Evolutionary conservation across 1,284 basidiomycete genomes (phyloP).

Genomic region (Inonotus hispidus): DNA sequence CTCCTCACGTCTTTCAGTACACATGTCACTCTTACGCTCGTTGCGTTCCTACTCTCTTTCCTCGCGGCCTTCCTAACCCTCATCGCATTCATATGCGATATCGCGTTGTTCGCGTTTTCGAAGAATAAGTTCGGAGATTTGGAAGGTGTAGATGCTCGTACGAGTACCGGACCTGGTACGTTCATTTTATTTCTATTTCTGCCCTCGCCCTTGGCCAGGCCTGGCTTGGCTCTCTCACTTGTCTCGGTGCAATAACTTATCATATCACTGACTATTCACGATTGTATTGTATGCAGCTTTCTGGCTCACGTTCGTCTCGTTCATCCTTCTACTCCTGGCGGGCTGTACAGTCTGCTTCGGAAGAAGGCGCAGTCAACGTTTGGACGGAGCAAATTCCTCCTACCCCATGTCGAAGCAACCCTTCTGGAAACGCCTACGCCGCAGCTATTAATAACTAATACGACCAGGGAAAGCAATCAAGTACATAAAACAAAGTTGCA

Average conservation of each 20-base stretch:
- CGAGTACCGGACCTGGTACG: constrained; percentile 56
- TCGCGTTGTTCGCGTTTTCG: constrained; percentile 62
- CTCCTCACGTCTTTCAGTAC: constrained; percentile 58
- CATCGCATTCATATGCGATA: constrained; percentile 68
- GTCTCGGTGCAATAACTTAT: neutral
- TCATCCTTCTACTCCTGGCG: constrained; percentile 57
- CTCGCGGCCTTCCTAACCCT: constrained; percentile 59
- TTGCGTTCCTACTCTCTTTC: constrained; percentile 59
- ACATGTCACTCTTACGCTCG: constrained; percentile 50
- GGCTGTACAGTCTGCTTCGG: constrained; percentile 68
- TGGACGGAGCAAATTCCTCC: constrained; percentile 33
- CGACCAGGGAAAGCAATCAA: no score
- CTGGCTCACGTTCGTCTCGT: constrained; percentile 67
- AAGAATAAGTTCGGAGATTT: constrained; percentile 49
- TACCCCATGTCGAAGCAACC: constrained; percentile 24
- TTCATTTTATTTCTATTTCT: neutral
- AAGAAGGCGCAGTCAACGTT: constrained; percentile 47
- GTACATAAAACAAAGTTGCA: no score
- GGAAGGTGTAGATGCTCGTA: constrained; percentile 35
- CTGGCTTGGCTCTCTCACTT: neutral
- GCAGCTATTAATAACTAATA: no score
- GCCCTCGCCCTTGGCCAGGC: no score
- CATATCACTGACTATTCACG: neutral
- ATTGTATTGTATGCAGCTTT: constrained; percentile 44
- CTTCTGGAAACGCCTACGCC: constrained; percentile 17